Evolutionary conservation across 352 stramenopile species (phyloP), one percentile per base, ranked within the genome.

Genomic region (Globisporangium perplexum): DNA sequence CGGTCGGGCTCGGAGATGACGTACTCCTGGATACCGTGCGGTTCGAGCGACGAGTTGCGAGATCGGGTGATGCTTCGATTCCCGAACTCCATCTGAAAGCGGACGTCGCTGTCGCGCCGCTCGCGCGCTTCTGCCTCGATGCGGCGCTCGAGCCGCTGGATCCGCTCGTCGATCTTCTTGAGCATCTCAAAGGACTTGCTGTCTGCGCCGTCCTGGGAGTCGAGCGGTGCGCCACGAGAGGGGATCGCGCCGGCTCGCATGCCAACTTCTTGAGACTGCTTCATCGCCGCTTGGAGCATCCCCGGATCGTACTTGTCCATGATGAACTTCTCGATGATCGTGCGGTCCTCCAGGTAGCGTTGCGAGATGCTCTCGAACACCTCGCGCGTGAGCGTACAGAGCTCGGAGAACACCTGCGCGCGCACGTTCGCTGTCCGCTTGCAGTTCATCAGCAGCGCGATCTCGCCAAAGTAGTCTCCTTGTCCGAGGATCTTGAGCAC

Each of bases 301-400:
- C 62, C 55, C 1, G 79, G 77, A 38, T 92, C 78, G 62, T 92
- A 90, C 53, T 88, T 89, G 65, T 90, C 74, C 68, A 90, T 89
- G 60, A 92, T 92, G 55, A 90, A 88, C 54, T 88, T 85, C 50
- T 92, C 82, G 24, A 90, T 92, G 49, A 90, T 84, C 31, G 60
- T 81, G 17, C 82, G 77, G 36, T 92, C 82, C 33, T 92, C 82
- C 17, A 88, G 61, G 55, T 90, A 92, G 0, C 81, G 77, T 35
- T 77, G 56, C 15, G 78, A 89, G 23, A 92, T 88, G 41, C 48
- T 84, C 45, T 92, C 79, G 59, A 92, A 92, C 4, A 86, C 69
- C 24, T 90, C 78, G 7, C 82, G 71, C 1, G 82, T 89, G 8
- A 90, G 57, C 8, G 77, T 84, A 39, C 82, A 92, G 7, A 92